Conservation (phyloP, 208 protist species). For the Crithidia mellificae region DNA sequence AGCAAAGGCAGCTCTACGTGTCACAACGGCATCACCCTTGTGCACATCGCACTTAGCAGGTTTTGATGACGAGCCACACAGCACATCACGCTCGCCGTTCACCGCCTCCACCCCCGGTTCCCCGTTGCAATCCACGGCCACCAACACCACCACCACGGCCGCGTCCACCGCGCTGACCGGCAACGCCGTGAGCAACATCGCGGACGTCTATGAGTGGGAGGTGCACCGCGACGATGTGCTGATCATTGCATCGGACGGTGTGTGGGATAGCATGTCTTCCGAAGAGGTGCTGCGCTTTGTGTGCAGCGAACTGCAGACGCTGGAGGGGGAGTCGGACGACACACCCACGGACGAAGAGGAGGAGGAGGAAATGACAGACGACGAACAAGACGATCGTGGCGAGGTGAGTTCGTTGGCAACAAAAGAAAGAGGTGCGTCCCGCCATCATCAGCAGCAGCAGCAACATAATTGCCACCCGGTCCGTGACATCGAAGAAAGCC, state of each 20-base stretch:
- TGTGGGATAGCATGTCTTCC: constrained; percentile 78
- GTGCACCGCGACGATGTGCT: constrained; percentile 73
- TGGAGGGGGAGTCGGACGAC: neutral
- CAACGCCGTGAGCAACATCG: constrained; percentile 76
- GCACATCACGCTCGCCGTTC: neutral
- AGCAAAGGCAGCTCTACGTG: no score
- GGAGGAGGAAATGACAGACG: neutral
- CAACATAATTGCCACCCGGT: neutral
- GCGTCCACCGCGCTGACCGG: constrained; percentile 3
- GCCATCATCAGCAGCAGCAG: neutral
- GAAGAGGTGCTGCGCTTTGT: constrained; percentile 66
- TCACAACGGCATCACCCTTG: constrained; percentile 8
- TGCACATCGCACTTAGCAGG: neutral
- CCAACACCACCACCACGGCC: no score
- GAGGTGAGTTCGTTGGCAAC: no score
- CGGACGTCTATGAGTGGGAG: constrained; percentile 67
- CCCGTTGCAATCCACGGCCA: neutral
- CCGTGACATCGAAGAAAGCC: no score
- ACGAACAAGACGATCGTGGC: neutral
- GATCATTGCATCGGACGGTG: constrained; percentile 70
- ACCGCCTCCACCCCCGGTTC: constrained; percentile 7
- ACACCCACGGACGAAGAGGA: constrained; percentile 2
- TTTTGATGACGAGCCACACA: neutral
- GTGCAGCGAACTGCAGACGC: constrained; percentile 24
- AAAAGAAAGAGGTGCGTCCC: neutral